Percentiles rank a stretch among this genome's conserved stretches.
Conservation (phyloP, 352 stramenopile genomes). For the Pythium folliculosum region DNA sequence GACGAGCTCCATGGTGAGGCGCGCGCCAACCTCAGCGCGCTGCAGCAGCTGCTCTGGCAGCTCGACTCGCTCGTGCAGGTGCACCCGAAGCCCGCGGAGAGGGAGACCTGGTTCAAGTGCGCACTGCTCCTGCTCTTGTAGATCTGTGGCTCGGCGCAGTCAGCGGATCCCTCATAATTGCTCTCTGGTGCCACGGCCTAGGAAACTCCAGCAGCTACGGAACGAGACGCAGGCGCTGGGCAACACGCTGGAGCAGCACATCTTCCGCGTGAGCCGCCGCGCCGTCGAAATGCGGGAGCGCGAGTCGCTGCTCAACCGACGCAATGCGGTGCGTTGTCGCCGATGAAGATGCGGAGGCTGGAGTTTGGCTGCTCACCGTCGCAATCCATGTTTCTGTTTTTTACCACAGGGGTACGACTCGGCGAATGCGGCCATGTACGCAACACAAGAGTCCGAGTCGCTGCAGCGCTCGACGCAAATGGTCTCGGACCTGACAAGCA, state of each 20-base stretch:
- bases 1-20: conserved; percentile 68
- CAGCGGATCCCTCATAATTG: background rate
- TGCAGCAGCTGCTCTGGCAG: conserved; percentile 81
- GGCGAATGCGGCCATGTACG: conserved; percentile 72
- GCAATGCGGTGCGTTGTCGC: conserved; percentile 41
- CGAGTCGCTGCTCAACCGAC: conserved; percentile 71
- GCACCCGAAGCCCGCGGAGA: conserved; percentile 45
- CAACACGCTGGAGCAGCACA: conserved; percentile 75
- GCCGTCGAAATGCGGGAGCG: conserved; percentile 71
- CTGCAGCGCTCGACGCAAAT: conserved; percentile 78
- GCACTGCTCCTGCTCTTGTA: conserved; percentile 1
- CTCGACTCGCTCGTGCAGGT: conserved; percentile 80
- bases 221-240: conserved; percentile 71
- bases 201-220: conserved; percentile 73
- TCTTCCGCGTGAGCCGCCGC: conserved; percentile 67
- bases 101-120: conserved; percentile 79
- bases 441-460: conserved; percentile 76
- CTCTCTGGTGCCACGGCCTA: conserved; percentile 5
- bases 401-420: conserved; percentile 54
- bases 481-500: conserved; percentile 75
- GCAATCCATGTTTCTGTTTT: background rate
- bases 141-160: background rate
- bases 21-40: conserved; percentile 63
- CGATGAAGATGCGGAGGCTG: background rate
- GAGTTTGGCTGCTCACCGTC: background rate